phyloP scores from a whole-genome alignment of 2,329 filamentous ascomycete species.

The Alternaria conjuncta region DNA sequence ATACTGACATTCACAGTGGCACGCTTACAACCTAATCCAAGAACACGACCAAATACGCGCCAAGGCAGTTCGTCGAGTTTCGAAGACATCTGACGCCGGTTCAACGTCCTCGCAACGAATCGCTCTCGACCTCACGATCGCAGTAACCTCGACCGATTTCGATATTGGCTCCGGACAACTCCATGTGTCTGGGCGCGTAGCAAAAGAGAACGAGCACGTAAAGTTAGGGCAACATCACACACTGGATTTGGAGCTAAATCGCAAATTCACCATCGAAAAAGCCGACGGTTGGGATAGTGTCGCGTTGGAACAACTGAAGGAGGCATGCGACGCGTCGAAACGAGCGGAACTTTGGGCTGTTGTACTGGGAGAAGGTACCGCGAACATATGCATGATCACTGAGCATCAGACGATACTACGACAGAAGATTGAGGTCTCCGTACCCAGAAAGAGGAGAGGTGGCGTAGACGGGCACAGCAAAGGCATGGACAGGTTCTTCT shows the following conservation, averaged over 20 bases:
- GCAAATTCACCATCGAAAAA: constrained; percentile 89
- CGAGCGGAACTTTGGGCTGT: constrained; percentile 86
- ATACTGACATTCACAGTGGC: constrained; percentile 62
- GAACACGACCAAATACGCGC: constrained; percentile 69
- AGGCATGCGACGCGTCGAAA: constrained; percentile 79
- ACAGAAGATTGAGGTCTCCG: constrained; percentile 69
- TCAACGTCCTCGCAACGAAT: constrained; percentile 68
- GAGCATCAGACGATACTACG: constrained; percentile 79
- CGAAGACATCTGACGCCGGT: constrained; percentile 66
- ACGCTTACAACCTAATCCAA: constrained; percentile 75
- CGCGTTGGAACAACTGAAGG: constrained; percentile 75
- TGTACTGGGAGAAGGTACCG: constrained; percentile 88
- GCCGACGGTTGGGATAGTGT: constrained; percentile 86
- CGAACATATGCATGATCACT: constrained; percentile 83
- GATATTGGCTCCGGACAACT: constrained; percentile 71
- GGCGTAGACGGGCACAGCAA: constrained; percentile 69
- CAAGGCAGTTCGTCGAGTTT: constrained; percentile 70
- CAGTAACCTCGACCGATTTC: constrained; percentile 71
- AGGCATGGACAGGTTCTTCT: constrained; percentile 78
- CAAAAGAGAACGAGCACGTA: constrained; percentile 70
- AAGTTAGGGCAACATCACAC: constrained; percentile 73
- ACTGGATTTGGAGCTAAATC: constrained; percentile 82
- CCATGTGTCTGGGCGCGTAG: constrained; percentile 71
- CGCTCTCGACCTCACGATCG: constrained; percentile 68
- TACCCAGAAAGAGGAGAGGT: constrained; percentile 72